These are phyloP conservation scores for Aspergillus vadensis DNA, from an alignment of 2,329 filamentous ascomycete genomes.

Conservation along the genomic window DNA sequence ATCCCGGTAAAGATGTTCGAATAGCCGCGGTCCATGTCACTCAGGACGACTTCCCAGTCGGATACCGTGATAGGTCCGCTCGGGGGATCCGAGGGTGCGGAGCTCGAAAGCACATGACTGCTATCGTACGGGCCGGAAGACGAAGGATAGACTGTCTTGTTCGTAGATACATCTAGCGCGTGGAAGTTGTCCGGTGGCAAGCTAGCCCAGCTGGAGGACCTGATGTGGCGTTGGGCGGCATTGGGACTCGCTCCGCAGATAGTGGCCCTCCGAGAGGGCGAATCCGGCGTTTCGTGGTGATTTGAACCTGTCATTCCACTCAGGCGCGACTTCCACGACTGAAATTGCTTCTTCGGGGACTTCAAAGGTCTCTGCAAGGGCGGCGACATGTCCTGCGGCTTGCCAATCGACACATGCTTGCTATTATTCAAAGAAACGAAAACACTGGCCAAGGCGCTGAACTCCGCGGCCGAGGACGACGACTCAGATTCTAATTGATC, in stretches of 20 bases:
- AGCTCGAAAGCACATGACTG: constrained; percentile 43
- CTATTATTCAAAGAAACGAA: constrained; percentile 44
- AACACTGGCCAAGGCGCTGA: constrained; percentile 51
- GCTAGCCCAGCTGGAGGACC: constrained; percentile 36
- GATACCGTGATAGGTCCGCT: constrained; percentile 55
- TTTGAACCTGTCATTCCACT: constrained; percentile 25
- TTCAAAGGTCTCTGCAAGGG: constrained; percentile 34
- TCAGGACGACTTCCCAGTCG: constrained; percentile 82
- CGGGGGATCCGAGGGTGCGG: constrained; percentile 44
- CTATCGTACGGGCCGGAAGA: constrained; percentile 46
- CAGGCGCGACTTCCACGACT: constrained; percentile 39
- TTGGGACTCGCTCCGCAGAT: constrained; percentile 35
- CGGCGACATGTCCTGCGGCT: constrained; percentile 34
- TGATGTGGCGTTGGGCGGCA: constrained; percentile 28
- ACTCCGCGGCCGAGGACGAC: constrained; percentile 54
- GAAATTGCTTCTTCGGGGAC: constrained; percentile 41
- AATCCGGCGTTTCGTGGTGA: constrained; percentile 25
- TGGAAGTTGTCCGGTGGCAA: constrained; percentile 28
- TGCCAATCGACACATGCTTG: constrained; percentile 20
- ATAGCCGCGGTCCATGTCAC: constrained; percentile 75
- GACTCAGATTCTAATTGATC: constrained; percentile 60
- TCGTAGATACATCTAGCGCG: constrained; percentile 16
- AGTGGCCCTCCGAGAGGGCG: constrained; percentile 35
- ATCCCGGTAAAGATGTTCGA: constrained; percentile 70
- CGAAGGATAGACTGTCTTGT: constrained; percentile 45